Base-by-base conservation (phyloP, 2,329 filamentous ascomycete species). In the Colletotrichum magnum region DNA sequence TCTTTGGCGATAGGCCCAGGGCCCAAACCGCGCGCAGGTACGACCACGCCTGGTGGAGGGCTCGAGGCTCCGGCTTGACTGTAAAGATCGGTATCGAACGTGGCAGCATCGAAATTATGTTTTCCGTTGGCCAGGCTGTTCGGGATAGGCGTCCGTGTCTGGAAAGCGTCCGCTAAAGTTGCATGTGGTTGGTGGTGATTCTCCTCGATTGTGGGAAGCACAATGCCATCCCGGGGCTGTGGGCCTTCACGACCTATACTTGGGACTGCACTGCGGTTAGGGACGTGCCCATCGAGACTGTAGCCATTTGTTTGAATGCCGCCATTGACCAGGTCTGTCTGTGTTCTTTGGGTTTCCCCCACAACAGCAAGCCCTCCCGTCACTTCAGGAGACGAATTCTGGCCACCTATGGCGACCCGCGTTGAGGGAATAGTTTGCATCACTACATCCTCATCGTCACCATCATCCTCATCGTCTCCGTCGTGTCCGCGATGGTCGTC, bases 71-170 rank as follows among this genome's bases (percentile, higher is more conserved):
- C 36, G 63, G 62, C 51, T 61, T 71, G 71, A 9, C 52, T 39
- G 36, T 74, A 73, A 5, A 74, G 61, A 56, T 59, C 58, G 6
- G 56, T 48, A 45, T 74, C 73, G 36, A 74, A 74, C 10, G 62
- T 67, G 41, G 47, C 53, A 41, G 66, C 61, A 36, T 73, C 61
- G 15, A 74, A 73, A 6, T 15, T 10, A 54, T 45, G 70, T 28
- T 62, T 18, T 32, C 62, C 61, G n/a, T 58, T 59, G 12, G 43
- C 51, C 36, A 52, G 6, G 36, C 24, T 66, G 50, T 32, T 60
- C 10, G n/a, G 50, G 10, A 15, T 12, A 18, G 32, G 36, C 15
- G 41, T n/a, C 12, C 41, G 54, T 24, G 45, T 32, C 15, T 7
- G 32, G 10, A 9, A 10, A 36, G 32, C 32, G 32, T 36, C 13